phyloP scores from a whole-genome alignment of 345 rosid genomes.

The Noccaea bulbosa region DNA sequence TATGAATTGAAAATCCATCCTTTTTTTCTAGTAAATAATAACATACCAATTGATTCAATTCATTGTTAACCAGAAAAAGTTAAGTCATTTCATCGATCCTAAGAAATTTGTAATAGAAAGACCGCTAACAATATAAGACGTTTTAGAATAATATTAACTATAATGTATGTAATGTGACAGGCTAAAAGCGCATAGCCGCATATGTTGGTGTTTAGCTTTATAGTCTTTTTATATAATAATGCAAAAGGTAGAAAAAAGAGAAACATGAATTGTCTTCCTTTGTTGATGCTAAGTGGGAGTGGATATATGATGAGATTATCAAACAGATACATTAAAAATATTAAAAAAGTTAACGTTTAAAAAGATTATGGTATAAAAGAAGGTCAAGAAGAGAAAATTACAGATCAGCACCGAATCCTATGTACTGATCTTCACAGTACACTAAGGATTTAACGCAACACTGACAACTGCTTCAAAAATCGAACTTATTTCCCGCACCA shows the following conservation, averaged over 20 bases:
- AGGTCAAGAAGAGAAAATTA: background rate
- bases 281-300: slow-evolving; percentile 35
- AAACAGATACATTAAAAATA: slow-evolving; percentile 1
- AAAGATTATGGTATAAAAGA: background rate
- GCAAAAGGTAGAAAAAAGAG: background rate
- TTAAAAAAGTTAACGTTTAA: slow-evolving; percentile 15
- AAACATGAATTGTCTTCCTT: slow-evolving; percentile 32
- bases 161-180: slow-evolving; percentile 26
- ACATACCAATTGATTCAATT: background rate
- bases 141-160: slow-evolving; percentile 10
- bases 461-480: slow-evolving; percentile 18
- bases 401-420: slow-evolving; percentile 21
- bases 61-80: background rate
- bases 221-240: slow-evolving; percentile 23
- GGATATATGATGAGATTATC: slow-evolving; percentile 30
- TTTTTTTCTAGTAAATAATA: no score
- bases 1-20: no score
- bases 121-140: background rate
- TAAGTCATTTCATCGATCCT: slow-evolving; percentile 3
- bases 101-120: slow-evolving; percentile 13
- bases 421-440: background rate
- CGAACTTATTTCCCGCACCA: background rate
- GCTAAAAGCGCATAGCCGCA: background rate
- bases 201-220: slow-evolving; percentile 30
- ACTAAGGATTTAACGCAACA: slow-evolving; percentile 21